Evolutionary conservation across 805 yeast species (phyloP), one percentile per base, ranked within the genome.

Genomic region (Teunomyces atbi): DNA sequence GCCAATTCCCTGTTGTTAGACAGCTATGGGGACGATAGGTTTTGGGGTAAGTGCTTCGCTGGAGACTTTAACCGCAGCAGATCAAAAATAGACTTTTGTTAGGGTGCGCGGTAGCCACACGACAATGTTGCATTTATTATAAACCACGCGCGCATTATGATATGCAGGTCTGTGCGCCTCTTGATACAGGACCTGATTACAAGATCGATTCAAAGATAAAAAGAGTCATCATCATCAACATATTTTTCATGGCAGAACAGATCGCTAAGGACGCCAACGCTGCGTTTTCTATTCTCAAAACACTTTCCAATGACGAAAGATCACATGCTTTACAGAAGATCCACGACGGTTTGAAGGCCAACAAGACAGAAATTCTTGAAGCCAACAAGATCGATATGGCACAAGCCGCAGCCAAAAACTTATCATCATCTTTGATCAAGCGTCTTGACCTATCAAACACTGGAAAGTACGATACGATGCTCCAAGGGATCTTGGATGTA

Each of bases 401-500:
- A 39, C 76, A 75, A 26, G 97, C 97, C 1, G 68, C 66, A 32
- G 64, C 71, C n/a, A 74, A 79, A 39, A 77, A 81, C 5, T 68
- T 92, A 27, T 74, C 94, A 0, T 66, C 82, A 0, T 79, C 97
- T 1, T 71, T 94, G 55, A 72, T 91, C 44, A 91, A 89, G 61
- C 77, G 99, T 56, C 74, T 94, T 12, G 98, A 95, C 62, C 73
- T 94, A 33, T 78, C 87, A 40, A 81, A 78, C 51, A 82, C 84
- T 45, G 97, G 86, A 48, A 94, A 95, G 65, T 94, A 81, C 60
- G 98, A 91, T 52, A 73, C 87, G 21, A 94, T 94, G 99, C 78
- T 92, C 44, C 94, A 90, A 62, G 99, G 99, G 20, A 83, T 94
- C 12, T 71, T 86, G 40, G 99, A 94, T 56, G 99, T 94, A 15